Percentiles rank a stretch among this genome's conserved stretches.
Conservation (phyloP, 2,329 filamentous ascomycete species). For the Colletotrichum salicis region DNA sequence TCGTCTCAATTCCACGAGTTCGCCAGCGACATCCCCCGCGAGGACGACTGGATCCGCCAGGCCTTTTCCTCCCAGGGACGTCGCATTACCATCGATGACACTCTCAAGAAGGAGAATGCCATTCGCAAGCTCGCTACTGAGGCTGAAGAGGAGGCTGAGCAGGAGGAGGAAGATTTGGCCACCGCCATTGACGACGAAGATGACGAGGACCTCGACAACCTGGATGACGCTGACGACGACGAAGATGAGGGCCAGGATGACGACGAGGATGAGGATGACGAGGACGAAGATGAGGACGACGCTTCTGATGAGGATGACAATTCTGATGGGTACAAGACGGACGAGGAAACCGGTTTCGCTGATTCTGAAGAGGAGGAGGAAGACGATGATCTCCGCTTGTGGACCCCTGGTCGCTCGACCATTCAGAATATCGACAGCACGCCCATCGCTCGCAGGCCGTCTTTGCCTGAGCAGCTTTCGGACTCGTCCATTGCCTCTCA, state of each 20-base stretch:
- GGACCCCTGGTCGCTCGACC: slow-evolving; percentile 61
- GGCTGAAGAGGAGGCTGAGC: slow-evolving; percentile 86
- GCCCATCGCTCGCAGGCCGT: slow-evolving; percentile 52
- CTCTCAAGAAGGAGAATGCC: slow-evolving; percentile 86
- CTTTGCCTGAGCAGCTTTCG: slow-evolving; percentile 60
- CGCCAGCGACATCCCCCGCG: slow-evolving; percentile 80
- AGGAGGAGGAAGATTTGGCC: slow-evolving; percentile 75
- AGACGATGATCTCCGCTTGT: slow-evolving; percentile 73
- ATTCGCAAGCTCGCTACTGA: slow-evolving; percentile 89
- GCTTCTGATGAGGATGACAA: slow-evolving; percentile 65
- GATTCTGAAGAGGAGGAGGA: slow-evolving; percentile 74
- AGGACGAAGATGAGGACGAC: slow-evolving; percentile 60
- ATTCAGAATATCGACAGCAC: slow-evolving; percentile 50
- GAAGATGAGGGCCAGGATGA: slow-evolving; percentile 63
- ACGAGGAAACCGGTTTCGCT: slow-evolving; percentile 75
- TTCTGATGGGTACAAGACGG: slow-evolving; percentile 79
- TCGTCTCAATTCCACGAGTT: slow-evolving; percentile 87
- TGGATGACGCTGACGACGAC: slow-evolving; percentile 61
- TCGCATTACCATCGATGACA: slow-evolving; percentile 89
- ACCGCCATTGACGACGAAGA: slow-evolving; percentile 51
- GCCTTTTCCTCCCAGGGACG: slow-evolving; percentile 71
- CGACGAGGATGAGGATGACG: slow-evolving; percentile 62
- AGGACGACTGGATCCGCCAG: slow-evolving; percentile 89
- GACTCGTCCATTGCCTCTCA: slow-evolving; percentile 70
- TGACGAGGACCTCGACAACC: slow-evolving; percentile 59